Evolutionary conservation across 2,329 filamentous ascomycete genomes (phyloP), one percentile per base, ranked within the genome.

Genomic region (Reticulascus tulasneorum): DNA sequence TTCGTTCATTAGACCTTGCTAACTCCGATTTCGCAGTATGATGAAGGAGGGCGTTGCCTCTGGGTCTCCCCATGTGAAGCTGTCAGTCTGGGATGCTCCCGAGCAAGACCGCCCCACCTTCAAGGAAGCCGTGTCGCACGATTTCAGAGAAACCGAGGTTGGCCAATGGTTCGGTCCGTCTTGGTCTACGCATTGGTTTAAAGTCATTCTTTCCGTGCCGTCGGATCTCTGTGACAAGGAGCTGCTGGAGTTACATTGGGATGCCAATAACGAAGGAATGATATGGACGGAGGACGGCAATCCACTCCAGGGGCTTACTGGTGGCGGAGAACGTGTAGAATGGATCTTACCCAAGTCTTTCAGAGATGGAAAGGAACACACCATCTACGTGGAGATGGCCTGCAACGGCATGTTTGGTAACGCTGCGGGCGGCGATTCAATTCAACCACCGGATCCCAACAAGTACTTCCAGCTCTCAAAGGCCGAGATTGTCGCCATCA

Each of bases 351-450:
- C 93, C 8, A 71, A 86, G 33, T 69, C 71, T 12, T 95, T 86
- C 65, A 77, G 86, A 44, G 86, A 95, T 58, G 90, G 88, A 35
- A 81, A 91, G 57, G 78, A 89, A 52, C 90, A 97, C 59, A 79
- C 75, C 13, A 86, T 98, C 52, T 98, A 96, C 60, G 83, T 98
- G 47, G 93, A 98, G 66, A 95, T 97, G 86, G 93, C 93, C 15
- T 97, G 93, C 66, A 98, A 98, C 60, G 82, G 84, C 60, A 97
- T 97, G 90, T 97, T 97, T 64, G 93, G 93, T 50, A 95, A 95
- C 58, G 84, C 89, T 0, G 75, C 84, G 0, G 84, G 84, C 15
- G 88, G 87, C 18, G 87, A 94, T 58, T 79, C 74, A 21, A 97
- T 96, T 49, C 86, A 94, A 57, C 89, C 93, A 11, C 93, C 93